Conservation (phyloP, 257 asterid genomes). For the Anisodus acutangulus region DNA sequence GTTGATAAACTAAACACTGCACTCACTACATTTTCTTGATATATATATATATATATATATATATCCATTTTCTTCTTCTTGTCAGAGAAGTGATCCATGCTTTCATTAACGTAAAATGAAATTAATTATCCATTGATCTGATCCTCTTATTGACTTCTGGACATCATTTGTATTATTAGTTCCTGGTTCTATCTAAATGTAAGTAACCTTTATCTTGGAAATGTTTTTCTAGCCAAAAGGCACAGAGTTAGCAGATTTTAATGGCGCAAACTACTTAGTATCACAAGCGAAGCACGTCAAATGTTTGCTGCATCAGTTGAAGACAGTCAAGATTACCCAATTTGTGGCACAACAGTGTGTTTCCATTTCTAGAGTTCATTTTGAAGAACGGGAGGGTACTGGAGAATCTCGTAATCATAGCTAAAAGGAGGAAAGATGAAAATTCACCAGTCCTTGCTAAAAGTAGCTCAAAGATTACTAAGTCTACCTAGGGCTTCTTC, state of each 20-base stretch:
- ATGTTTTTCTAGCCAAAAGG: not conserved
- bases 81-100: too few species aligned
- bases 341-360: not conserved
- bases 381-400: constrained; percentile 23
- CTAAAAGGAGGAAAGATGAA: not conserved
- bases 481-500: constrained; percentile 24
- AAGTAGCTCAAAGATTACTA: constrained; percentile 13
- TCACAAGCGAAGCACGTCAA: not conserved
- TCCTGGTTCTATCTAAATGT: not conserved
- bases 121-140: not conserved
- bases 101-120: too few species aligned
- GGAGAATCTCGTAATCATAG: constrained; percentile 18
- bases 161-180: not conserved
- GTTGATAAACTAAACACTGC: too few species aligned
- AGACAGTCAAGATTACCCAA: constrained; percentile 16
- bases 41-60: too few species aligned
- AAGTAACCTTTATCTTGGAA: not conserved
- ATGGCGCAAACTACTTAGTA: not conserved
- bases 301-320: constrained; percentile 12
- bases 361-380: constrained; percentile 24
- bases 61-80: too few species aligned
- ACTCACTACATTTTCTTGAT: too few species aligned
- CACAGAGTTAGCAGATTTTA: not conserved
- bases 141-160: not conserved
- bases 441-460: not conserved